Conservation (phyloP, 768 basidiomycete species). For the Rhizopogon sp. region DNA sequence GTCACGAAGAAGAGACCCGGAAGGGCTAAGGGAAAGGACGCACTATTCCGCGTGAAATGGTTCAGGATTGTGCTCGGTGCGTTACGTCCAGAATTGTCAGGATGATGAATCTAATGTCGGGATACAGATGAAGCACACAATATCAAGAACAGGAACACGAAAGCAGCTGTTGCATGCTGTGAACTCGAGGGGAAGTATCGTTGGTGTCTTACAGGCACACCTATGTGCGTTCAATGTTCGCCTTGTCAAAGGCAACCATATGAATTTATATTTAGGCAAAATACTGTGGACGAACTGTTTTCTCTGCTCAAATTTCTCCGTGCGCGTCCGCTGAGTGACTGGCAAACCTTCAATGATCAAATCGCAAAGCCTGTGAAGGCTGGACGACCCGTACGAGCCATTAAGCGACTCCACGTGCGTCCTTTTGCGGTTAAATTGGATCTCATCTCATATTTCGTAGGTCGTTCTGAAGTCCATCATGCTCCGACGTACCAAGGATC, state of each 20-base stretch:
- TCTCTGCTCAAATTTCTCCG: slow-evolving; percentile 87
- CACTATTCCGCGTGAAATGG: slow-evolving; percentile 78
- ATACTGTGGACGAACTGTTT: slow-evolving; percentile 85
- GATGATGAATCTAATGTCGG: not conserved
- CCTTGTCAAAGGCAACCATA: slow-evolving; percentile 23
- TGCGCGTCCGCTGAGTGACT: slow-evolving; percentile 75
- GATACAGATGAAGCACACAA: slow-evolving; percentile 86
- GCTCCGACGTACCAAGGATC: slow-evolving; percentile 82
- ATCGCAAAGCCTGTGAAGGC: slow-evolving; percentile 78
- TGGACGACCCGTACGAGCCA: slow-evolving; percentile 58
- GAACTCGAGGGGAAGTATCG: slow-evolving; percentile 72
- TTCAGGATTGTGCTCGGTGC: slow-evolving; percentile 81
- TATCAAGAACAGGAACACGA: slow-evolving; percentile 84
- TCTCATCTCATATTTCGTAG: slow-evolving; percentile 25
- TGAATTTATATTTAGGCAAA: slow-evolving; percentile 51
- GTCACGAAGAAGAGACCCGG: slow-evolving; percentile 34
- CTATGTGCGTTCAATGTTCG: slow-evolving; percentile 42
- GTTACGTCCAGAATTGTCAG: slow-evolving; percentile 3
- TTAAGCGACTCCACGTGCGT: slow-evolving; percentile 78
- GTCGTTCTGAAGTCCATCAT: slow-evolving; percentile 82
- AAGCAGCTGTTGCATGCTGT: slow-evolving; percentile 74
- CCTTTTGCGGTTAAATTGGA: not conserved
- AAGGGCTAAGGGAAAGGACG: slow-evolving; percentile 46
- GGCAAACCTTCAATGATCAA: slow-evolving; percentile 70
- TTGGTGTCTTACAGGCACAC: slow-evolving; percentile 88